Percentiles rank a stretch among this genome's conserved stretches.
These are phyloP conservation scores for Lichtheimia hyalospora DNA, from an alignment of 371 early-diverging fungal genomes.

Conservation along the genomic window DNA sequence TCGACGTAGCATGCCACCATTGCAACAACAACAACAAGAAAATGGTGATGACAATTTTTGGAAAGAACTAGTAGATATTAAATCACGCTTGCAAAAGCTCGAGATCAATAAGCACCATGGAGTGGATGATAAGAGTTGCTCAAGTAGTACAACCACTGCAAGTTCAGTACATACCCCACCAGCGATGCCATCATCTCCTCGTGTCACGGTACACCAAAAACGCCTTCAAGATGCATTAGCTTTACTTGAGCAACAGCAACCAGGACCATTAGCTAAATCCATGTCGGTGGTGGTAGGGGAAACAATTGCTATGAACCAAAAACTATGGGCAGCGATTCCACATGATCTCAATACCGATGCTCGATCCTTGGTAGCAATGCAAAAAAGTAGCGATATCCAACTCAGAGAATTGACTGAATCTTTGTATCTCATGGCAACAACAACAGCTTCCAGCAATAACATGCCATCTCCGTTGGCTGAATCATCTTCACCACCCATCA, in stretches of 20 bases:
- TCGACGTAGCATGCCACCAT: no score
- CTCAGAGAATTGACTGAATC: slow-evolving; percentile 16
- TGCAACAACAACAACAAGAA: neutral
- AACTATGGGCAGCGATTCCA: slow-evolving; percentile 10
- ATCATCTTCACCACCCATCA: no score
- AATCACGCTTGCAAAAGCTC: slow-evolving; percentile 10
- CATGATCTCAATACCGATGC: slow-evolving; percentile 14
- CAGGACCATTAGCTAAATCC: slow-evolving; percentile 4
- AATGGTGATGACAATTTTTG: slow-evolving; percentile 2
- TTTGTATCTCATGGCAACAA: neutral
- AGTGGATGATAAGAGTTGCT: neutral
- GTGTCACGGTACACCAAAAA: slow-evolving; percentile 11
- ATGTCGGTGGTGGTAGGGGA: slow-evolving; percentile 13
- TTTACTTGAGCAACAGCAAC: slow-evolving; percentile 15
- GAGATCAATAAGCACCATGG: slow-evolving; percentile 3
- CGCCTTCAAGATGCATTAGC: slow-evolving; percentile 11
- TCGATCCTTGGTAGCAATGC: slow-evolving; percentile 13
- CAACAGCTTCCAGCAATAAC: no score
- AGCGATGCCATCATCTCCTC: slow-evolving; percentile 8
- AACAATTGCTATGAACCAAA: slow-evolving; percentile 19
- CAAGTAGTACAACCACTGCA: neutral
- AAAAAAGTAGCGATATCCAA: slow-evolving; percentile 22
- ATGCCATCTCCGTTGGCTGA: no score
- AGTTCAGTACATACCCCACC: slow-evolving; percentile 2
- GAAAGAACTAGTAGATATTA: slow-evolving; percentile 14